Base-by-base conservation (phyloP, 2,329 filamentous ascomycete genomes). In the Penicillium sp. region DNA sequence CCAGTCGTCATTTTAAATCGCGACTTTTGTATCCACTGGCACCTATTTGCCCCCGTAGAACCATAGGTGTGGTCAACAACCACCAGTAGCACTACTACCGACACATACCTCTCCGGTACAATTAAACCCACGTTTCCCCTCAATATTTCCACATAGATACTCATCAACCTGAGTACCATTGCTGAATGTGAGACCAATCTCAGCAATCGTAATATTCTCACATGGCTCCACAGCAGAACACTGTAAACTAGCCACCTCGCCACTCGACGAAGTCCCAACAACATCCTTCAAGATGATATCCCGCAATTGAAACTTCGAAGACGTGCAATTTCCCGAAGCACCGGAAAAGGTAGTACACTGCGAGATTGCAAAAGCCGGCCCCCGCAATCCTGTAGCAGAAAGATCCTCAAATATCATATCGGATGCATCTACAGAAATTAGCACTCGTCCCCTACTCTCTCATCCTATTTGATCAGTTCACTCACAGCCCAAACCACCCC, bases 401-500 rank as follows among this genome's bases (percentile, higher is more conserved):
- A 77, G 57, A 56, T 79, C 68, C n/a, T 65, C 69, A 53, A 35
- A 14, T 15, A 4, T 35, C 27, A 47, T 20, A 18, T 47, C 29
- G 22, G 45, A 35, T 12, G 27, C 27, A 35, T 33, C 45, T 46
- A 15, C 11, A 20, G 5, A 45, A 4, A 15, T 45, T 12, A 45
- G 22, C 75, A 69, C 29, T 15, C 12, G 12, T 58, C 61, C 42
- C 79, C 67, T 18, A 42, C 45, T 20, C 25, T 26, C 25, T 27
- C 29, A 31, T 15, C 29, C 29, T 20, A 42, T 40, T 35, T 41
- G 40, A 6, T 3, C 12, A 26, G 3, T 41, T 27, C 33, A 64
- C 79, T 66, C 65, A 83, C 82, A 75, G 9, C 82, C 82, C 0
- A 79, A 63, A 3, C 83, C 83, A 15, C 81, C 83, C 11, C 82